Evolutionary conservation across 495 filamentous ascomycete genomes (phyloP), one percentile per base, ranked within the genome.

Genomic region (Paragyromitra xinjiangensis): DNA sequence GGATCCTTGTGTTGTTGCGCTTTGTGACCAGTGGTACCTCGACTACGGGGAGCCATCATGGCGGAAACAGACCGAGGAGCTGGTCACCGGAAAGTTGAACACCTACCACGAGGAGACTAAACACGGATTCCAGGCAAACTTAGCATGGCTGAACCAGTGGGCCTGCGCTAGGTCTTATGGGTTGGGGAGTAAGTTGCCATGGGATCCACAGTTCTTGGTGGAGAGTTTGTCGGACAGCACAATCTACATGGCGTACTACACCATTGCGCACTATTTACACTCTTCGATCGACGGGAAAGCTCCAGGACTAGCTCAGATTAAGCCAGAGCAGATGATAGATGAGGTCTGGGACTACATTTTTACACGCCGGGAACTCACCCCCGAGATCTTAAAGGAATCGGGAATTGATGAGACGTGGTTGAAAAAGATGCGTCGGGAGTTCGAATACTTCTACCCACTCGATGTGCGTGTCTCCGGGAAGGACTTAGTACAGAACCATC

Each of bases 341-440:
- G 94, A 97, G 77, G 92, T 97, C 42, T 99, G 95, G 94, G 95
- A 99, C 84, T 97, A 95, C 82, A 83, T 98, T 73, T 97, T 98
- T 84, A 83, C 83, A 74, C 84, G 85, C 34, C 78, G 84, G 12
- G 90, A 93, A 72, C 84, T 92, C 29, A 88, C 87, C 64, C 88
- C 93, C 24, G 88, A 91, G 4, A 83, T 92, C 65, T 77, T 89
- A 51, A 79, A 88, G 61, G 86, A 90, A 76, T 91, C 88, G 51
- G 89, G 87, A 12, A 95, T 97, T 64, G 85, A 87, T 70, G 90
- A 91, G 82, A 88, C 91, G 44, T 87, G 88, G 70, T 86, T 99
- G 51, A 86, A 90, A 83, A 85, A 88, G 37, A 91, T 99, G 92
- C 87, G 93, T 64, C 87, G 94, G 81, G 92, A 97, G 75, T 98